Percentiles rank a stretch among this genome's conserved stretches.
phyloP scores from a whole-genome alignment of 345 rosid species.

The Aegle marmelos region DNA sequence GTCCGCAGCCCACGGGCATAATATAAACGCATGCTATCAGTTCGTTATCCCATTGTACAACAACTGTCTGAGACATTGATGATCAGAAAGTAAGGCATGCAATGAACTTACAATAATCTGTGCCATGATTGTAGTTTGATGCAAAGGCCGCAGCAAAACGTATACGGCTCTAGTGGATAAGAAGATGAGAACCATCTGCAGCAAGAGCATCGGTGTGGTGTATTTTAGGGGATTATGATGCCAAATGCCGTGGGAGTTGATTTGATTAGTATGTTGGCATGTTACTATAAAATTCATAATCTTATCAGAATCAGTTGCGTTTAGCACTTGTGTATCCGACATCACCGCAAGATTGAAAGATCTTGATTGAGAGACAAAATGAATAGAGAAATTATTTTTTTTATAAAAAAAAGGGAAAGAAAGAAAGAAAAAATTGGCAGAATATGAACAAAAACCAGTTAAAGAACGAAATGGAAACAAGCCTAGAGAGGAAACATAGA shows the following conservation, averaged over 20 bases:
- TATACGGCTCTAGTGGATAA: neutral
- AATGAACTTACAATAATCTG: conserved; percentile 15
- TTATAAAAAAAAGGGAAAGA: neutral
- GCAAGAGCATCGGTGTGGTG: neutral
- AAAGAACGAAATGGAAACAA: neutral
- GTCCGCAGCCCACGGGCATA: no score
- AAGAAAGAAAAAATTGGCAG: no score
- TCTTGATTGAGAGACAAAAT: neutral
- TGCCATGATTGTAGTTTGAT: conserved; percentile 4
- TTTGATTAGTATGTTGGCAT: neutral
- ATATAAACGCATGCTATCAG: no score
- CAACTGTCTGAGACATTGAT: no score
- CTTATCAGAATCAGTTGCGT: no score
- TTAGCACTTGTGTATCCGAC: neutral
- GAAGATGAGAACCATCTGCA: conserved; percentile 4
- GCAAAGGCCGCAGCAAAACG: conserved; percentile 5
- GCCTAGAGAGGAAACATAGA: neutral
- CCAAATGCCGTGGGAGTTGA: neutral
- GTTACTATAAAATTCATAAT: neutral
- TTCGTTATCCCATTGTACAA: no score
- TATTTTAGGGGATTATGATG: neutral
- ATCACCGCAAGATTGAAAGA: neutral
- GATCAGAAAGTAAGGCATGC: no score
- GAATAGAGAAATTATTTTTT: neutral
- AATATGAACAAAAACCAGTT: neutral